Percentiles rank a stretch among this genome's conserved stretches.
phyloP scores from a whole-genome alignment of 2,329 filamentous ascomycete genomes.

The Colletotrichum lindemuthianum region DNA sequence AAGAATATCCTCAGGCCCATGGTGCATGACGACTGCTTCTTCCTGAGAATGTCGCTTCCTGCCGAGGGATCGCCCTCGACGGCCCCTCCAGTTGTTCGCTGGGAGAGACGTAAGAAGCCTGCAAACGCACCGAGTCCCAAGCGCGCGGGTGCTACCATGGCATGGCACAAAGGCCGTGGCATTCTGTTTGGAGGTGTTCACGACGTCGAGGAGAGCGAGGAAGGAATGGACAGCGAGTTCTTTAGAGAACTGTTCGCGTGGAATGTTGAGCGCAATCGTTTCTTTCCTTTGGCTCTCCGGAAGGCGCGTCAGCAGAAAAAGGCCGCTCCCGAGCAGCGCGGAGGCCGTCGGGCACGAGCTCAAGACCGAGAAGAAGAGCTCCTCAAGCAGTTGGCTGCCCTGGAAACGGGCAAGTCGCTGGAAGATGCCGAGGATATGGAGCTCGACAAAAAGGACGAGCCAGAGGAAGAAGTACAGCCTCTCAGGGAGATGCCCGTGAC shows the following conservation, averaged over 20 bases:
- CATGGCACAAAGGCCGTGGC: conserved; percentile 90
- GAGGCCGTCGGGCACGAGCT: conserved; percentile 75
- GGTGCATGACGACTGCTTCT: conserved; percentile 96
- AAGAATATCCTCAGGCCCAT: conserved; percentile 84
- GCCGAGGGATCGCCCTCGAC: conserved; percentile 71
- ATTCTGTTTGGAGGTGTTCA: conserved; percentile 96
- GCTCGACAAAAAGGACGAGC: conserved; percentile 58
- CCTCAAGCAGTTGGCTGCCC: conserved; percentile 83
- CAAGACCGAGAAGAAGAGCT: conserved; percentile 94
- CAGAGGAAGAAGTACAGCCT: conserved; percentile 66
- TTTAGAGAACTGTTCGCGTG: conserved; percentile 93
- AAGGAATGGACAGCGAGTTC: conserved; percentile 97
- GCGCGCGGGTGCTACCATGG: conserved; percentile 91
- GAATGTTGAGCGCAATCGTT: conserved; percentile 95
- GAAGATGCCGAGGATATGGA: conserved; percentile 61
- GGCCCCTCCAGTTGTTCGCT: conserved; percentile 78
- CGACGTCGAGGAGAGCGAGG: conserved; percentile 89
- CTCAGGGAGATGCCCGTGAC: conserved; percentile 71
- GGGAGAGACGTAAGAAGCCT: conserved; percentile 93
- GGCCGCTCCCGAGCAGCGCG: conserved; percentile 67
- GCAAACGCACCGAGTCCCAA: conserved; percentile 87
- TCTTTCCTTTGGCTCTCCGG: conserved; percentile 84
- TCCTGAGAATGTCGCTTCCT: conserved; percentile 82
- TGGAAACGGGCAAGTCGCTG: conserved; percentile 79
- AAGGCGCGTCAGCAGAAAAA: conserved; percentile 76